Evolutionary conservation across 2,329 filamentous ascomycete genomes (phyloP), one percentile per base, ranked within the genome.

Genomic region (Aspergillus costaricaensis): DNA sequence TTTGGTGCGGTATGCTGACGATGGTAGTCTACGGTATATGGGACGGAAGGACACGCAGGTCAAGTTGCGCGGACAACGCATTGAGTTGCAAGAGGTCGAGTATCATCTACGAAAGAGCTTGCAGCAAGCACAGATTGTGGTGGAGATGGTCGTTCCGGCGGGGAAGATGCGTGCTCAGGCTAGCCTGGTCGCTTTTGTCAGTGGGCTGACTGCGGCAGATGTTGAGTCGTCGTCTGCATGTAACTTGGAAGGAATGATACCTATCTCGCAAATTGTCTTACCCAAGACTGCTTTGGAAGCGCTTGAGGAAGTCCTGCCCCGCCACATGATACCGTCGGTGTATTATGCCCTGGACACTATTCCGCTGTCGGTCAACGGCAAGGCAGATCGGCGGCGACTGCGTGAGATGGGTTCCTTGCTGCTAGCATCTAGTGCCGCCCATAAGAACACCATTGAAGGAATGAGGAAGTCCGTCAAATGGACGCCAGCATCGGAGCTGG

Each of bases 1-100:
- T 21, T 49, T 60, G 15, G 58, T 17, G n/a, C 47, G 52, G 0
- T 41, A 41, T 14, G 54, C n/a, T 25, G 52, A 56, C 3, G 52
- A 52, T n/a, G 58, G 58, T 1, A 32, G 19, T 4, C 12, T 60
- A 6, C 52, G 48, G 2, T 60, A 60, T 7, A 57, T 61, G 30
- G 59, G 59, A 4, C 55, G 59, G 7, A 61, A 58, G 27, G 59
- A 61, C 15, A 57, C 54, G 0, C 55, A 57, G n/a, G 38, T 61
- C 0, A 61, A 60, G 38, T n/a, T 60, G 2, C 55, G 56, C 2
- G 59, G 59, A 2, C 56, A 57, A 9, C 54, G 59, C 2, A 41
- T 61, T 17, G 59, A 58, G 14, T 41, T 53, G 2, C 38, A 38
- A 4, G 55, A 61, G 47, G 47, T 61, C 27, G 59, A 58, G 30